Evolutionary conservation across 768 basidiomycete species (phyloP), one percentile per base, ranked within the genome.

Genomic region (Mycena metata): DNA sequence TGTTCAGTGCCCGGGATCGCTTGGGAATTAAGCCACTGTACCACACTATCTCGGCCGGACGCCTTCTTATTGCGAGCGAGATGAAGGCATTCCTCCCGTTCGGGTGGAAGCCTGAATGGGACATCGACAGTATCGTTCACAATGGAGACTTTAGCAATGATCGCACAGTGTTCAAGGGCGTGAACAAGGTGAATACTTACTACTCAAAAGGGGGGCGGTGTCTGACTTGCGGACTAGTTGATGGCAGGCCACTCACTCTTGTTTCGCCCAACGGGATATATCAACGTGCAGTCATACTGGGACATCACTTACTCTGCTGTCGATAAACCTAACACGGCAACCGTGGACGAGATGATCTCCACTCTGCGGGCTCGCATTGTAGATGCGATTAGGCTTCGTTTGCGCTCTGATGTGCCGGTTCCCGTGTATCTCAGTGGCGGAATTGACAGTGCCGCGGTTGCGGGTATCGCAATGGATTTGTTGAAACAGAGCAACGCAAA

Each of bases 1-100:
- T 69, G 30, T 66, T 74, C 49, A 67, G 61, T 1, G 73, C 69
- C 7, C 66, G 73, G n/a, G 73, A 74, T 45, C 50, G 73, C 17
- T 71, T 74, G 30, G 72, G 73, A 3, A 67, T 74, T 55, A 70
- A 71, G 24, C 73, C 73, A 1, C 67, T 74, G 19, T 73, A 74
- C 39, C 73, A 73, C 54, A 67, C 71, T 36, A 16, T 71, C 50
- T 39, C 47, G 17, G 58, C 70, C 26, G 66, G 64, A 5, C 49
- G 61, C 12, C 39, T 73, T 15, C 13, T 74, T 3, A 73, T 59
- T 68, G 68, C 0, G 65, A 72, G n/a, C n/a, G n/a, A n/a, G n/a
- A n/a, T n/a, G n/a, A n/a, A n/a, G n/a, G n/a, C n/a, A n/a, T n/a
- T n/a, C 41, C 49, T 68, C 43, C 57, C 65, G 9, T 36, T 74